Base-by-base conservation (phyloP, 2,329 filamentous ascomycete genomes). In the Colletotrichum eleusines region DNA sequence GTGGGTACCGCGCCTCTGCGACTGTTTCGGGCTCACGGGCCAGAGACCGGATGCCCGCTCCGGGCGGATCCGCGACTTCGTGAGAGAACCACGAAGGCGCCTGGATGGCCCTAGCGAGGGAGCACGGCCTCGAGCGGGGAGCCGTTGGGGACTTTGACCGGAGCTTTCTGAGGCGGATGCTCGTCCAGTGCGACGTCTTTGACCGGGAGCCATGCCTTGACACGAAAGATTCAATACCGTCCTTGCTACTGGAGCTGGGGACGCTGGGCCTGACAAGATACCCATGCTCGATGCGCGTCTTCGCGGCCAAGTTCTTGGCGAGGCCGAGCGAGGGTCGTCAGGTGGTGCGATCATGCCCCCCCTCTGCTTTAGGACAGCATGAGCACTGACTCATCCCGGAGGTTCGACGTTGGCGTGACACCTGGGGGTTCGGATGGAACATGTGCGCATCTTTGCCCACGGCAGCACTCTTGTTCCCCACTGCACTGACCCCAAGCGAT, bases 151-250 rank as follows among this genome's bases (percentile, higher is more conserved):
- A 31, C 18, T 60, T 66, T 16, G 51, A 62, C 0, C 72, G 73
- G 74, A 18, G 38, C 1, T 57, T 59, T 8, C 14, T 59, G 3
- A 67, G 72, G 11, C 69, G 73, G 18, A 74, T 74, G 72, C 3
- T 74, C 20, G 70, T 72, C 1, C 28, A 75, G 8, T 74, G 66
- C 26, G 73, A 74, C 51, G n/a, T n/a, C n/a, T 75, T 74, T 66
- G 70, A 74, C n/a, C 54, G 74, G 16, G 60, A 74, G 51, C 72
- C 71, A 31, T 53, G 28, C 14, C 6, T 3, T 4, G 16, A 28
- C 26, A 48, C 26, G 42, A 48, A 23, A 26, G 1, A n/a, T 1
- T 20, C 50, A 11, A 11, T 7, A 60, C n/a, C 1, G 14, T 7
- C 26, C 20, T 46, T 16, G 7, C 46, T 7, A 1, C 12, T 3